A percentile compares a stretch with the other conserved stretches of the same genome.
Evolutionary conservation across 345 rosid genomes (phyloP).

Genomic region (Linum trigynum): DNA sequence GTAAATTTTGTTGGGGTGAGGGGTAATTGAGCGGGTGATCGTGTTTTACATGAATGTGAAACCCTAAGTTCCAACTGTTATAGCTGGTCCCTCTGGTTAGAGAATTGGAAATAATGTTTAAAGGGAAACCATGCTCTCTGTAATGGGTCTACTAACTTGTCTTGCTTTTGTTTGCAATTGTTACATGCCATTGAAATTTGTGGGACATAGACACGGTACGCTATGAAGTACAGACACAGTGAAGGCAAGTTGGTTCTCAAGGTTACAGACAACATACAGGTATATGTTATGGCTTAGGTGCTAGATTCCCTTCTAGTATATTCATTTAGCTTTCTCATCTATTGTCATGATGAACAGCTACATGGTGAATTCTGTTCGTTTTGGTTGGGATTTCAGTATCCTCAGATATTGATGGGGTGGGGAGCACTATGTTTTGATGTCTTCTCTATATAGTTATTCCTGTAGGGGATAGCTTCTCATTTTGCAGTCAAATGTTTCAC

Average conservation of each 20-base stretch:
- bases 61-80: not conserved
- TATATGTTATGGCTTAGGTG: slow-evolving; percentile 10
- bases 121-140: not conserved
- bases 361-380: not conserved
- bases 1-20: not conserved
- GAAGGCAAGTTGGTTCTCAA: slow-evolving; percentile 95
- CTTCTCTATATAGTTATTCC: too few relatives aligned
- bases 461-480: too few relatives aligned
- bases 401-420: not conserved
- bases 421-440: too few relatives aligned
- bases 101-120: too few relatives aligned
- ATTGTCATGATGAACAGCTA: not conserved
- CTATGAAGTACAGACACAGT: slow-evolving; percentile 82
- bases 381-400: not conserved
- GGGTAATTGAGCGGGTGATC: not conserved
- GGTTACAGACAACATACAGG: slow-evolving; percentile 98
- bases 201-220: slow-evolving; percentile 66
- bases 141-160: not conserved
- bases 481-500: too few relatives aligned
- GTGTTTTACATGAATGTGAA: not conserved
- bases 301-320: not conserved
- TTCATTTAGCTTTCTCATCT: not conserved
- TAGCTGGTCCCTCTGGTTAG: too few relatives aligned
- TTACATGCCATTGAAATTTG: not conserved
- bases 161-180: too few relatives aligned